Evolutionary conservation across 2,329 filamentous ascomycete species (phyloP), one percentile per base, ranked within the genome.

Genomic region (Exutisphaerella laricina): DNA sequence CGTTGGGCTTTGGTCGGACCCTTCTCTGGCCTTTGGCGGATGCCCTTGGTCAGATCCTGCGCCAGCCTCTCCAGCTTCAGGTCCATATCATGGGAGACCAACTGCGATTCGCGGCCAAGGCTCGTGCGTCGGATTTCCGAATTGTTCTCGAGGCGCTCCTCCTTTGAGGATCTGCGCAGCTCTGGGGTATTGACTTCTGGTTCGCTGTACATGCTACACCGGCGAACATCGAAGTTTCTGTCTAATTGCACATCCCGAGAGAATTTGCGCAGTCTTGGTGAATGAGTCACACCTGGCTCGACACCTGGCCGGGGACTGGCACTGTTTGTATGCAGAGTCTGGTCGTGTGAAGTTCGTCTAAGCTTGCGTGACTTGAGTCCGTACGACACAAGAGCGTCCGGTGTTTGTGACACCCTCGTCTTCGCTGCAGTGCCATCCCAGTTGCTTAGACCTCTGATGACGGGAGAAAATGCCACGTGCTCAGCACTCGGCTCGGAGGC

Each of bases 81-180:
- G 21, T 34, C 28, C 16, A 38, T 25, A 13, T 50, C 41, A 17
- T 36, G 37, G 4, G 47, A 40, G 12, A 35, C 37, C n/a, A 38
- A 30, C 39, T 47, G 40, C 10, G 40, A 29, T 30, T 47, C 49
- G 14, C 43, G 47, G 8, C 39, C 34, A 4, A 48, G 34, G 31
- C 46, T 55, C 5, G 48, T 55, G n/a, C 50, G 42, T 10, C 50
- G 45, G 9, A 55, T 41, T 13, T 49, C 39, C 9, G 30, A 21
- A 20, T 55, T 50, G 17, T 48, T 47, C 29, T 55, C 43, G 13
- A 57, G 31, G 3, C 49, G 48, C 23, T 44, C 37, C 10, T 54
- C 54, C 12, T 32, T 36, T 3, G 54, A 55, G 13, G 45, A 54
- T 18, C 44, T 45, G 14, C 54, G 39, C 12, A 57, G 34, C 16